Base-by-base conservation (phyloP, 2,329 filamentous ascomycete genomes). In the Waltergamsia citrina region DNA sequence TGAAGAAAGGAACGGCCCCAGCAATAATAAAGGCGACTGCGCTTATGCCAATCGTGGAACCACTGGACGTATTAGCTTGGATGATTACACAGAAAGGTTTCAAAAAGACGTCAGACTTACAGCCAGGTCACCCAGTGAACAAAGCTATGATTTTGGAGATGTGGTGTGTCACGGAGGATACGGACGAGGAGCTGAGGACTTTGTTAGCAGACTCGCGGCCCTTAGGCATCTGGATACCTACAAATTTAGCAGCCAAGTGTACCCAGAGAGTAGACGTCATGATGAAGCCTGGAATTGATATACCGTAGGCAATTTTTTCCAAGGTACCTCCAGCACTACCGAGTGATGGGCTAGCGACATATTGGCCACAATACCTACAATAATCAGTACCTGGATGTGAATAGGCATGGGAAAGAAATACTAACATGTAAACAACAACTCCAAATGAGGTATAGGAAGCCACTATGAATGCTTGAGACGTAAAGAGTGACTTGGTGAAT, bases 321-420 rank as follows among this genome's bases (percentile, higher is more conserved):
- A 47, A 14, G 1, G 34, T 36, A 16, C 43, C 42, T 17, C 45
- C 42, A 8, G 45, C 45, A 25, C 45, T 47, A 3, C 59, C 63
- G 6, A 67, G 51, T 2, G 62, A 59, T 0, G 62, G 63, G 1
- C 58, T 63, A 0, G 61, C 54, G 4, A 67, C 57, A 35, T 56
- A 63, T 1, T 56, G 55, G 1, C 63, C 62, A 36, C 58, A 63
- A 39, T 50, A 65, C 34, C 55, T 56, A 44, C 62, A 63, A 26
- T 3, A 9, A 12, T 4, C 10, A 22, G 23, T 32, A 35, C 21
- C 28, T 34, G 10, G 34, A 25, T 18, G 23, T 26, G 15, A 25
- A 24, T 11, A 10, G n/a, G 25, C 11, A 27, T 15, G 28, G 6
- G 16, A 16, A 29, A 29, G 6, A 20, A 16, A 14, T 22, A 12